Percentiles rank a stretch among this genome's conserved stretches.
These are phyloP conservation scores for Smallanthus sonchifolius DNA, from an alignment of 129 eudicot species.

Conservation along the genomic window DNA sequence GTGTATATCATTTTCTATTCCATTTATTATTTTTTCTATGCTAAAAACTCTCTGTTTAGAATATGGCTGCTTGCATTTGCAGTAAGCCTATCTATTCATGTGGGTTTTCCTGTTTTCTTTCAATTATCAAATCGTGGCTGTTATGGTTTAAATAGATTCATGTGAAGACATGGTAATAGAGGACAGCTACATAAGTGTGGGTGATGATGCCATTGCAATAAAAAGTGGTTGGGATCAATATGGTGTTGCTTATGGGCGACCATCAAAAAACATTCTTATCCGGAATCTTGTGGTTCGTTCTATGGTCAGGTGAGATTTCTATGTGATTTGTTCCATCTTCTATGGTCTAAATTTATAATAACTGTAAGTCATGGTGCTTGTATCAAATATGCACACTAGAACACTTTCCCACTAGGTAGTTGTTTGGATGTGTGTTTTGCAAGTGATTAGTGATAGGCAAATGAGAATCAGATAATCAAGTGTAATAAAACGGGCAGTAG, in stretches of 20 bases:
- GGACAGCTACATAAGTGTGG: constrained; percentile 90
- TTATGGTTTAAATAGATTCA: constrained; percentile 57
- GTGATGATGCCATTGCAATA: constrained; percentile 91
- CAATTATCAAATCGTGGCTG: constrained; percentile 6
- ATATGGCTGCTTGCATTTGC: not conserved
- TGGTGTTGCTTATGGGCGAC: constrained; percentile 80
- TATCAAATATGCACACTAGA: not conserved
- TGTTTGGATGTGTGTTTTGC: not conserved
- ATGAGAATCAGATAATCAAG: not conserved
- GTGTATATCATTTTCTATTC: not conserved
- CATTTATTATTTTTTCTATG: not conserved
- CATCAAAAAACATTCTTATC: constrained; percentile 75
- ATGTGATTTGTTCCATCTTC: not conserved
- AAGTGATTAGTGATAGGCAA: not conserved
- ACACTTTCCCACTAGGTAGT: not conserved
- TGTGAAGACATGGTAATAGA: constrained; percentile 92
- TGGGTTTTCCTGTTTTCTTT: not conserved
- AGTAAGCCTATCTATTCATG: not conserved
- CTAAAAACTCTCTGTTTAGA: not conserved
- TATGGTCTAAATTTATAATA: not conserved
- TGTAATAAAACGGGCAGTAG: not conserved
- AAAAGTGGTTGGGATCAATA: constrained; percentile 99
- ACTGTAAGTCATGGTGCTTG: not conserved
- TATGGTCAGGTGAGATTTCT: constrained; percentile 73
- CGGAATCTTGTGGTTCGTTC: constrained; percentile 85